Conservation (phyloP, 2,329 filamentous ascomycete species). For the Furcasterigmium furcatum region DNA sequence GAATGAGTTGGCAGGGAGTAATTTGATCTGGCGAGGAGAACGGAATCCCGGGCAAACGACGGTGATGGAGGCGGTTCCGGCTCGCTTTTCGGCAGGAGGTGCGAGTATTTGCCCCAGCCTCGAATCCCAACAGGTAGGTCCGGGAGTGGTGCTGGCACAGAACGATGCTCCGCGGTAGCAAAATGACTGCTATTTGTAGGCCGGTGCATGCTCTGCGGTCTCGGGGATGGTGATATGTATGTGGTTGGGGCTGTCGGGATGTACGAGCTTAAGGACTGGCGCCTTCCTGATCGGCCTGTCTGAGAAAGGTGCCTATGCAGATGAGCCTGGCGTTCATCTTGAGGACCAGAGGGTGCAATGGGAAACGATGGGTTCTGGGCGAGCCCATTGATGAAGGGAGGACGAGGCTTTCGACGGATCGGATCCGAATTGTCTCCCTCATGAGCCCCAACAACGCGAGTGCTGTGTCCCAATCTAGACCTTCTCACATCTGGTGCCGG, state of each 20-base stretch:
- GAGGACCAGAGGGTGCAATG: neutral
- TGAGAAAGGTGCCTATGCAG: constrained; percentile 2
- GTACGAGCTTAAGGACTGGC: constrained; percentile 11
- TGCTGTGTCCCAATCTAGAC: neutral
- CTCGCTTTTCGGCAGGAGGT: constrained; percentile 4
- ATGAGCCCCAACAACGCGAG: neutral
- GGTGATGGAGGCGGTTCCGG: constrained; percentile 7
- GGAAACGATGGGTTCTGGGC: constrained; percentile 1
- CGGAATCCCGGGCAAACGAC: constrained; percentile 14
- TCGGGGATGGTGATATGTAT: neutral
- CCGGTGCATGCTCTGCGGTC: constrained; percentile 3
- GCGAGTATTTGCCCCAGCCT: constrained; percentile 7
- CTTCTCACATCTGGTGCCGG: constrained; percentile 10
- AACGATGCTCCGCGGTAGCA: too few relatives aligned
- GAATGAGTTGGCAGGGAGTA: constrained; percentile 10
- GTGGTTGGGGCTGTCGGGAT: constrained; percentile 8
- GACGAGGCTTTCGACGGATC: neutral
- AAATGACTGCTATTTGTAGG: neutral
- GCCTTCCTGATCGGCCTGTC: constrained; percentile 3
- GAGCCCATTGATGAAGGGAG: constrained; percentile 1
- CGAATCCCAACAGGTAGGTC: neutral
- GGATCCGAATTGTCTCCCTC: neutral
- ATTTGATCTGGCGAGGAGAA: constrained; percentile 15
- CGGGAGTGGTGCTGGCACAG: too few relatives aligned
- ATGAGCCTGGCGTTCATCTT: neutral